A percentile compares a stretch with the other conserved stretches of the same genome.
phyloP scores from a whole-genome alignment of 2,329 filamentous ascomycete species.

The Fusarium napiforme region DNA sequence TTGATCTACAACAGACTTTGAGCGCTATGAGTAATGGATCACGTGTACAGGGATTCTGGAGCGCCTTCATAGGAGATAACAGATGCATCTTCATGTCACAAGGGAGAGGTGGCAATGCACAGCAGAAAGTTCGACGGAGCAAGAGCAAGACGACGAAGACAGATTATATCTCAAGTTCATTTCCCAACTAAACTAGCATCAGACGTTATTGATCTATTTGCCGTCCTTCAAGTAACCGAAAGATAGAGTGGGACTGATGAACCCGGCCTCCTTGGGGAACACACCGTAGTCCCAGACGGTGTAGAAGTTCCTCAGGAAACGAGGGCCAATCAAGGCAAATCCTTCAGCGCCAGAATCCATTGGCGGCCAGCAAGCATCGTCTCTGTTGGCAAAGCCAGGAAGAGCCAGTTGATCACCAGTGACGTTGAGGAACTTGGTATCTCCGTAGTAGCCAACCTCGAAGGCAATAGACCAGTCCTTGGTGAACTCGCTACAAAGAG shows the following conservation, averaged over 20 bases:
- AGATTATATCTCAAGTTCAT: background rate
- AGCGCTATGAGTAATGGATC: accelerated
- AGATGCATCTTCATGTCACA: background rate
- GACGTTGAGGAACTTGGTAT: conserved; percentile 43
- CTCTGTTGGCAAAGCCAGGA: conserved; percentile 48
- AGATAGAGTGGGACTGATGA: conserved; percentile 28
- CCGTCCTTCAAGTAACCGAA: conserved; percentile 41
- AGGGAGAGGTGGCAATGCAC: accelerated
- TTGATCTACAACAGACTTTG: accelerated
- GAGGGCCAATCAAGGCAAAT: conserved; percentile 46
- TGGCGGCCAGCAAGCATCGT: conserved; percentile 51
- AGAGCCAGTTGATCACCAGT: conserved; percentile 47
- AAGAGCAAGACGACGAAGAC: accelerated
- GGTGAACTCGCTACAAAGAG: conserved; percentile 52
- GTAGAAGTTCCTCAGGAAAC: conserved; percentile 49
- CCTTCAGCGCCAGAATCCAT: conserved; percentile 41
- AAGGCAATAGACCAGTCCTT: conserved; percentile 49
- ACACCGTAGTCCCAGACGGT: conserved; percentile 49
- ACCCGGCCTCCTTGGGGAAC: background rate
- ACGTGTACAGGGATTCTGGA: background rate
- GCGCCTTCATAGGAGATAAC: accelerated
- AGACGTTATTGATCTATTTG: background rate
- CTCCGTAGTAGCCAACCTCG: conserved; percentile 38
- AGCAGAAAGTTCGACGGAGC: too few species aligned
- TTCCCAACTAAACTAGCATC: background rate